Evolutionary conservation across 371 early-diverging fungal species (phyloP).

Genomic region (Lichtheimia ramosa): DNA sequence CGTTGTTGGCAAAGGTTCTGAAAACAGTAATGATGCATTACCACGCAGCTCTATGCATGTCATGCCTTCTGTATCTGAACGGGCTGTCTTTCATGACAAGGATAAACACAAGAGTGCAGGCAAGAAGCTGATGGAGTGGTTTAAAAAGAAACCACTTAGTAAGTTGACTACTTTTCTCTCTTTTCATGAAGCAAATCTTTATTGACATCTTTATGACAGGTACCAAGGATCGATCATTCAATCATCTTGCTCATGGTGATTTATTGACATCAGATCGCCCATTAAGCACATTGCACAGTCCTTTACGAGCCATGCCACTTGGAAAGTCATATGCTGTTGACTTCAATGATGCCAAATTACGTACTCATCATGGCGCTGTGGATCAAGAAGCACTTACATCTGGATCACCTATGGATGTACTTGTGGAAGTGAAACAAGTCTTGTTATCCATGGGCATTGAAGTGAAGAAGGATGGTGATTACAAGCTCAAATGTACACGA

Average conservation of each 20-base stretch:
- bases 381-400: slow-evolving; percentile 77
- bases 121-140: slow-evolving; percentile 73
- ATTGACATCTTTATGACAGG: slow-evolving; percentile 3
- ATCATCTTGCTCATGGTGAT: neutral
- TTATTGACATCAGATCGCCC: slow-evolving; percentile 3
- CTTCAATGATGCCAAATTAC: slow-evolving; percentile 58
- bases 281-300: slow-evolving; percentile 2
- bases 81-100: slow-evolving; percentile 22
- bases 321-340: slow-evolving; percentile 19
- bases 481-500: slow-evolving; percentile 72
- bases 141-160: slow-evolving; percentile 67
- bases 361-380: slow-evolving; percentile 79
- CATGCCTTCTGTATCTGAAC: slow-evolving; percentile 37
- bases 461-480: slow-evolving; percentile 70
- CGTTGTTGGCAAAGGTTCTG: slow-evolving; percentile 1
- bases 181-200: neutral
- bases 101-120: slow-evolving; percentile 51
- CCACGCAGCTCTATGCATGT: slow-evolving; percentile 11
- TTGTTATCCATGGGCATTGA: slow-evolving; percentile 71
- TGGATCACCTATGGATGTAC: slow-evolving; percentile 69
- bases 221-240: neutral
- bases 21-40: slow-evolving; percentile 8
- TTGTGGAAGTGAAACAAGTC: slow-evolving; percentile 66
- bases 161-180: slow-evolving; percentile 11
- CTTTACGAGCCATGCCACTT: slow-evolving; percentile 6